These are phyloP conservation scores for Chlamydomonas eustigma DNA, from an alignment of 139 green algal genomes.

Conservation along the genomic window DNA sequence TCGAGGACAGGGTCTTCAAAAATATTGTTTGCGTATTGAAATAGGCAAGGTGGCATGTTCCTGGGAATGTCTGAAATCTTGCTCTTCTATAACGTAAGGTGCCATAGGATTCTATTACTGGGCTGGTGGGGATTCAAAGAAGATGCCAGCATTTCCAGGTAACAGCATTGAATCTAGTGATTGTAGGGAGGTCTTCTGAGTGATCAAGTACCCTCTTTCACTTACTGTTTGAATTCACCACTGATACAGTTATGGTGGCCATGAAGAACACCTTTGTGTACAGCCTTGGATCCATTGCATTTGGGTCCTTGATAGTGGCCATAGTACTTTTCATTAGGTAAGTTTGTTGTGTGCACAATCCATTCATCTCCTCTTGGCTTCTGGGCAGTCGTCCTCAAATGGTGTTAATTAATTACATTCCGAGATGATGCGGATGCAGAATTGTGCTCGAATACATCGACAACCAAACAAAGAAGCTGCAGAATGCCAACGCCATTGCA, in stretches of 20 bases:
- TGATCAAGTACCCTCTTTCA: slow-evolving; percentile 40
- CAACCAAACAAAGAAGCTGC: slow-evolving; percentile 57
- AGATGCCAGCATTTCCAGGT: slow-evolving; percentile 49
- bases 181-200: too few species aligned
- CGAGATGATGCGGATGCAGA: slow-evolving; percentile 14
- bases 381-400: too few species aligned
- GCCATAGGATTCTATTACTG: slow-evolving; percentile 73
- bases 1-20: too few species aligned
- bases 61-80: too few species aligned
- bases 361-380: too few species aligned
- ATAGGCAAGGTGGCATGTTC: too few species aligned
- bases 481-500: slow-evolving; percentile 40
- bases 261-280: slow-evolving; percentile 62
- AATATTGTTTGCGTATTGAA: too few species aligned
- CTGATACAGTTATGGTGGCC: slow-evolving; percentile 45
- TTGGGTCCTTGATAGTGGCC: slow-evolving; percentile 75
- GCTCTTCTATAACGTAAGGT: too few species aligned
- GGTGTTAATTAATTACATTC: too few species aligned
- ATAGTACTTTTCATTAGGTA: slow-evolving; percentile 75
- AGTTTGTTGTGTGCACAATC: too few species aligned
- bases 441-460: slow-evolving; percentile 70
- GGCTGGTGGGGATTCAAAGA: slow-evolving; percentile 37
- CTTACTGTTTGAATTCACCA: too few species aligned
- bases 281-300: slow-evolving; percentile 65
- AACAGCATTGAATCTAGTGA: too few species aligned